phyloP scores from a whole-genome alignment of 1,284 basidiomycete genomes.

The Cutaneotrichosporon sp. region DNA sequence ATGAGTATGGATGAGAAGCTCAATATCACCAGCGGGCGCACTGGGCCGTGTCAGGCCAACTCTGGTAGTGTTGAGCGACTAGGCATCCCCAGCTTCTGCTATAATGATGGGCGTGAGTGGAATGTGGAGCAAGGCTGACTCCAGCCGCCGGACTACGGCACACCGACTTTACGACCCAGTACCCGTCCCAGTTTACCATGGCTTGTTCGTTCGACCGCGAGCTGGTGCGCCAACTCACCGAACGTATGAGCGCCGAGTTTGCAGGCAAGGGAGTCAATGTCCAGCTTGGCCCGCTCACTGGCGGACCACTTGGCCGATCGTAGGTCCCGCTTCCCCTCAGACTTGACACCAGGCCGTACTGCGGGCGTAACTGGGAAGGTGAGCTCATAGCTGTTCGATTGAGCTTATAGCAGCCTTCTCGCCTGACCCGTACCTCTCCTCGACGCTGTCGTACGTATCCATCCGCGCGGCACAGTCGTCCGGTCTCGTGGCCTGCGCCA shows the following conservation, averaged over 20 bases:
- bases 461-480: slow-evolving; percentile 49
- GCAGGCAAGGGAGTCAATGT: slow-evolving; percentile 51
- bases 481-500: slow-evolving; percentile 52
- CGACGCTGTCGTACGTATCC: slow-evolving; percentile 47
- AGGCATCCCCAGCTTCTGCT: slow-evolving; percentile 63
- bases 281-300: slow-evolving; percentile 50
- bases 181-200: slow-evolving; percentile 55
- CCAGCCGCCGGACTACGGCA: slow-evolving; percentile 57
- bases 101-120: slow-evolving; percentile 59
- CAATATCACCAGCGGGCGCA: slow-evolving; percentile 43
- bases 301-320: slow-evolving; percentile 53
- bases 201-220: slow-evolving; percentile 56
- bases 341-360: slow-evolving; percentile 36
- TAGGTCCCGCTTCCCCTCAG: slow-evolving; percentile 18
- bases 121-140: background rate
- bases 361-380: slow-evolving; percentile 55
- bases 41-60: slow-evolving; percentile 65
- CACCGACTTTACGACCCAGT: slow-evolving; percentile 52
- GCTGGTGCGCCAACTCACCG: slow-evolving; percentile 52
- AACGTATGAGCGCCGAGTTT: slow-evolving; percentile 56
- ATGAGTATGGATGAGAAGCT: slow-evolving; percentile 56
- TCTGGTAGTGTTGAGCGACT: slow-evolving; percentile 54
- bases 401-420: slow-evolving; percentile 41
- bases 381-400: background rate
- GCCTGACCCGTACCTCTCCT: slow-evolving; percentile 53